phyloP scores from a whole-genome alignment of 352 stramenopile genomes.

The Salisapilia sapeloensis region DNA sequence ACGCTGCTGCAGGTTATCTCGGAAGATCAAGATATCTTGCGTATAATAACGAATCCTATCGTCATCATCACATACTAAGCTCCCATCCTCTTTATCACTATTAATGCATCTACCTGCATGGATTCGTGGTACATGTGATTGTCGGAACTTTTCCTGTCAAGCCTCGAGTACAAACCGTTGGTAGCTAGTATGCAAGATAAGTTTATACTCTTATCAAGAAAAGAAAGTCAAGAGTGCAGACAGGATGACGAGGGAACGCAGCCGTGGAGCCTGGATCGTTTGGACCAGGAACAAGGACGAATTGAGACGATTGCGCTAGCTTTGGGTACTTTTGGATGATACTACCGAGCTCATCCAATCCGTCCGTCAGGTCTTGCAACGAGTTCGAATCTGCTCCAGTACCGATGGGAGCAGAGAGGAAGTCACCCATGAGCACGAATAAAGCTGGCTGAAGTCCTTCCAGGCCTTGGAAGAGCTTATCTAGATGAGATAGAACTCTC shows the following conservation, averaged over 20 bases:
- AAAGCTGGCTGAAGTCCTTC: conserved; percentile 56
- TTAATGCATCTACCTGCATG: conserved; percentile 44
- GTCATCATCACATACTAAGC: background rate
- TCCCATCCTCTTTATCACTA: background rate
- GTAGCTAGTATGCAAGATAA: no score
- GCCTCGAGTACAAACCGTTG: conserved; percentile 51
- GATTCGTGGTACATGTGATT: conserved; percentile 80
- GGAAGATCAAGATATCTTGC: conserved; percentile 88
- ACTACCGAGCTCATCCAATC: conserved; percentile 79
- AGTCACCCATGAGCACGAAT: conserved; percentile 92
- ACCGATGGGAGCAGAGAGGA: conserved; percentile 65
- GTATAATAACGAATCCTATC: conserved; percentile 81
- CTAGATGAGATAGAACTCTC: conserved; percentile 78
- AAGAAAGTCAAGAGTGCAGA: conserved; percentile 6
- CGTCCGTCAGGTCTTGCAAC: conserved; percentile 69
- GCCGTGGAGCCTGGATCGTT: conserved; percentile 79
- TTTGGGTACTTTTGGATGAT: conserved; percentile 80
- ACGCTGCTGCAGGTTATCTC: conserved; percentile 84
- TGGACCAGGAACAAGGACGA: conserved; percentile 86
- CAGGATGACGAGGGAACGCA: conserved; percentile 65
- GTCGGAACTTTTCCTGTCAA: conserved; percentile 51
- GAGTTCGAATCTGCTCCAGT: conserved; percentile 41
- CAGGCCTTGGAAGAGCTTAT: conserved; percentile 80
- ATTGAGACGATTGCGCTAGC: conserved; percentile 69
- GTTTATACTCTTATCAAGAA: background rate